phyloP scores from a whole-genome alignment of 495 filamentous ascomycete genomes.

The Elasticomyces elasticus region DNA sequence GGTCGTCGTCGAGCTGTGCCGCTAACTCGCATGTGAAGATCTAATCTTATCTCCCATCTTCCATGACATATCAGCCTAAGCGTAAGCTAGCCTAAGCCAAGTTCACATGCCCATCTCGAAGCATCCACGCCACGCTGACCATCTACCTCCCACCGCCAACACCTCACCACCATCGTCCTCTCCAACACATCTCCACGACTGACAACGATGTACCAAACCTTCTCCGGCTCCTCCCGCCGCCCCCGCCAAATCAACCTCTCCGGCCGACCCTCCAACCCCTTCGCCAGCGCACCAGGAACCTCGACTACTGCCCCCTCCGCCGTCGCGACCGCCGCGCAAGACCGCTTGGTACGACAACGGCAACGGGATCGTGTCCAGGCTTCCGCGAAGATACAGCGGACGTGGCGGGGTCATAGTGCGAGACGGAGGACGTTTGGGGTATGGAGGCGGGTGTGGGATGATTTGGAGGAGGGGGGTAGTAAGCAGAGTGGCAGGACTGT shows the following conservation, averaged over 20 bases:
- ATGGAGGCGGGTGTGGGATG: constrained; percentile 64
- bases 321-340: constrained; percentile 74
- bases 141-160: not conserved
- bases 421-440: constrained; percentile 45
- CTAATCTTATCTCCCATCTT: too few relatives aligned
- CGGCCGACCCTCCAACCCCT: constrained; percentile 69
- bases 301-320: constrained; percentile 48
- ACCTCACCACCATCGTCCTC: not conserved
- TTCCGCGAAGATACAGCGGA: constrained; percentile 60
- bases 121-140: not conserved
- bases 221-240: constrained; percentile 76
- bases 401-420: constrained; percentile 70
- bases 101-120: not conserved
- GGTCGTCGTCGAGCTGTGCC: too few relatives aligned
- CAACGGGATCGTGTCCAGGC: constrained; percentile 73
- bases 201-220: constrained; percentile 69
- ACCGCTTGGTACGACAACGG: constrained; percentile 67
- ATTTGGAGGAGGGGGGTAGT: constrained; percentile 11
- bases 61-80: too few relatives aligned
- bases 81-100: too few relatives aligned
- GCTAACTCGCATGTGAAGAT: too few relatives aligned
- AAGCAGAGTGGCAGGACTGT: constrained; percentile 20
- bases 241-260: constrained; percentile 89
- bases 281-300: too few relatives aligned
- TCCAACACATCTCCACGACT: not conserved